Base-by-base conservation (phyloP, 495 filamentous ascomycete species). In the Talaromyces liani region DNA sequence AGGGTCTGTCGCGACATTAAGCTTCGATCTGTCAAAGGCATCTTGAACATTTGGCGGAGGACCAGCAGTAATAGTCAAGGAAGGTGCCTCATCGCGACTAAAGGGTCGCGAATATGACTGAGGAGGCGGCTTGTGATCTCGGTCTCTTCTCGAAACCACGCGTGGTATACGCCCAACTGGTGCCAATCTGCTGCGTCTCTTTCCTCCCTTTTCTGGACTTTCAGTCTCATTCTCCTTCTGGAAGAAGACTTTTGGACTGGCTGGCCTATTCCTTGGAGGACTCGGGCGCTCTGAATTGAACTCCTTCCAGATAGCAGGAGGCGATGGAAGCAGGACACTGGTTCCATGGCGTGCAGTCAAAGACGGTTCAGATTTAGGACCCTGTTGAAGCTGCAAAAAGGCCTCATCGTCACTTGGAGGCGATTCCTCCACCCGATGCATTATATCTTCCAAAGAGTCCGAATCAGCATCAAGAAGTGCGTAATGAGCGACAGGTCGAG, bases 151-250 rank as follows among this genome's bases (percentile, higher is more conserved):
- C 47, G 88, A 93, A 39, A 93, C 84, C 10, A 97, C 91, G 67
- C 87, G 87, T 22, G 93, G 93, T 64, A 98, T 98, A 9, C 93
- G 88, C 12, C 93, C 93, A 61, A 98, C 87, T 68, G 92, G 93
- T 41, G 87, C 85, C 29, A 97, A 77, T 54, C 85, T 77, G 65
- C 73, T 77, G 53, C 70, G 72, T 0, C 55, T 58, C 41, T 24
- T 56, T 36, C 69, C 77, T 31, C 69, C 61, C 61, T 63, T 68
- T 22, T 75, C 66, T 2, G 71, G 67, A 41, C 61, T 68, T 6
- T 36, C 57, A 12, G 75, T 64, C 57, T 72, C 57, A n/a, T 75
- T 63, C 53, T 72, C 69, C 51, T 69, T 77, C 24, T 49, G 60
- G 62, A 72, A 76, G 53, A 67, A 77, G n/a, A 79, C 77, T 63